Base-by-base conservation (phyloP, 371 early-diverging fungal species). In the Mortierella sp. region DNA sequence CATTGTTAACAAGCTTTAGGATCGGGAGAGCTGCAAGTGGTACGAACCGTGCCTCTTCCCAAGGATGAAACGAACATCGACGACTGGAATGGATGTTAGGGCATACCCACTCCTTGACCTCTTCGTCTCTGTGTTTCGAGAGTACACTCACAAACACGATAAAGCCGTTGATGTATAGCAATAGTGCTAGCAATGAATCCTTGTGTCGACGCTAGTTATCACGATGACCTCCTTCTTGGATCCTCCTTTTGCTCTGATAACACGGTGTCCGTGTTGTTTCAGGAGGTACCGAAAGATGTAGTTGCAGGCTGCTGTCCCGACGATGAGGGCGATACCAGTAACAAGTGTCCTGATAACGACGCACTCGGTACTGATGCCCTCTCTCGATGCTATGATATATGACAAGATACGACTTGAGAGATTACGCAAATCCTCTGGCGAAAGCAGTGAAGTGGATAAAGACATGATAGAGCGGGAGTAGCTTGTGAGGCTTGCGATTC, bases 351-450 rank as follows among this genome's bases (percentile, higher is more conserved):
- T 63, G 8, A 73, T 12, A 0, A 47, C 54, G 13, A 50, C 71
- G 46, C 71, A 59, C 43, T 63, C 19, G 37, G 59, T 58, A 43
- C 55, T 58, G 44, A 70, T 46, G 5, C 29, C 45, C 22, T 63
- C 60, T 16, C 40, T 54, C 17, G 63, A 54, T 9, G 63, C n/a
- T n/a, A n/a, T n/a, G n/a, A n/a, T n/a, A n/a, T n/a, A 63, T 13
- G 63, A 53, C 28, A 70, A 19, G 44, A 70, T 63, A 7, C 71
- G 64, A 40, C 43, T 54, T 4, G 64, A 55, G 22, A 70, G 24
- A 29, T 70, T 63, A 9, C 64, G 63, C 64, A 70, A 13, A 48
- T 70, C 71, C 27, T 70, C 71, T 24, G 55, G 45, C 17, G 71
- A 54, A 6, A 60, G 64, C 24, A 70, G 45, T 0, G 71, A 48